Conservation (phyloP, 2,329 filamentous ascomycete genomes). For the Elsinoe perseae region DNA sequence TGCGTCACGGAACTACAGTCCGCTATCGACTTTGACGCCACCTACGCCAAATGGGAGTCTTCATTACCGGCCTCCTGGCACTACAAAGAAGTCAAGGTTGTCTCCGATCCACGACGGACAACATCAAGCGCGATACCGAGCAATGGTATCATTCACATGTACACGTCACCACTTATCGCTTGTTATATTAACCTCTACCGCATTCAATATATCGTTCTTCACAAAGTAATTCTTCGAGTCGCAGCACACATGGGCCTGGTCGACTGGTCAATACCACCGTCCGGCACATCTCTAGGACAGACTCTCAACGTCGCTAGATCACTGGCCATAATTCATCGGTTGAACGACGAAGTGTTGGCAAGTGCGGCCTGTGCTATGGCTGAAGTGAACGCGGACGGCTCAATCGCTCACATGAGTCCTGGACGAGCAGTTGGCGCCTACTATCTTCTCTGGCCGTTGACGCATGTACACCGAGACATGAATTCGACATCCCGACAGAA, state of each 20-base stretch:
- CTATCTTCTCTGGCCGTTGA: slow-evolving; percentile 15
- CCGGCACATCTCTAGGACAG: not conserved
- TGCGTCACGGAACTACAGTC: not conserved
- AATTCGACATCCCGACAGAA: slow-evolving; percentile 6
- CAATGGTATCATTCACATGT: slow-evolving; percentile 12
- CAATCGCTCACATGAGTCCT: slow-evolving; percentile 12
- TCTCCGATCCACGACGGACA: not conserved
- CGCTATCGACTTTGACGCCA: slow-evolving; percentile 6
- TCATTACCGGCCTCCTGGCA: slow-evolving; percentile 1
- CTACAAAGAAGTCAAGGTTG: not conserved
- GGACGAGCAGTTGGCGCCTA: slow-evolving; percentile 14
- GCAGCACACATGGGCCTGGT: slow-evolving; percentile 6
- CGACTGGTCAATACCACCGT: slow-evolving; percentile 15
- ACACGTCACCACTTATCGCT: slow-evolving; percentile 4
- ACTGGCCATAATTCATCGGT: slow-evolving; percentile 1
- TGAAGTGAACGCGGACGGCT: slow-evolving; percentile 7
- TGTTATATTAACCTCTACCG: slow-evolving; percentile 14
- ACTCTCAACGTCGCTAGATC: not conserved
- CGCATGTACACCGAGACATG: slow-evolving; percentile 3
- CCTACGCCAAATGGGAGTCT: slow-evolving; percentile 4
- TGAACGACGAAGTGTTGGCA: slow-evolving; percentile 7
- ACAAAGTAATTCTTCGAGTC: slow-evolving; percentile 6
- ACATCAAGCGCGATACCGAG: slow-evolving; percentile 4
- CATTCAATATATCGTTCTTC: slow-evolving; percentile 11
- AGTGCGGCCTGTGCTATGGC: slow-evolving; percentile 11